phyloP scores from a whole-genome alignment of 345 rosid genomes.

The Noccaea bulbosa region DNA sequence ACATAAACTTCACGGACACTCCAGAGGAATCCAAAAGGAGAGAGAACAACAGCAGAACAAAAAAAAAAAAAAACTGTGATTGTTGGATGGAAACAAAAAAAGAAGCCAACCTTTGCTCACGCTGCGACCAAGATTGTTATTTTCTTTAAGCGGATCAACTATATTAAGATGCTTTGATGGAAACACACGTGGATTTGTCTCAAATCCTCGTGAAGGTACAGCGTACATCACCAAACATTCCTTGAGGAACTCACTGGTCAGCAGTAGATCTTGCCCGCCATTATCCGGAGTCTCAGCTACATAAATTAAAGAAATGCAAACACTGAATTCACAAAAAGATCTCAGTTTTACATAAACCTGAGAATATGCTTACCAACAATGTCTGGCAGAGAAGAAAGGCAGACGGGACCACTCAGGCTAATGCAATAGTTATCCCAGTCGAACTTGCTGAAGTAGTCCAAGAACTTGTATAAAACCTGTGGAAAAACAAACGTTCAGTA shows the following conservation, averaged over 20 bases:
- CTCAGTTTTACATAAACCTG: neutral
- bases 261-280: conserved; percentile 61
- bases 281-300: conserved; percentile 64
- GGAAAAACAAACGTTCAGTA: conserved; percentile 16
- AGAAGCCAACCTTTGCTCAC: conserved; percentile 80
- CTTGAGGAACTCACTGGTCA: conserved; percentile 67
- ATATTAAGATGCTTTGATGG: conserved; percentile 78
- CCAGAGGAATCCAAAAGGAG: conserved; percentile 2
- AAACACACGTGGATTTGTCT: conserved; percentile 60
- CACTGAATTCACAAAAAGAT: conserved; percentile 25
- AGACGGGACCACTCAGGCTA: conserved; percentile 77
- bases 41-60: neutral
- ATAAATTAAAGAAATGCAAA: conserved; percentile 31
- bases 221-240: conserved; percentile 61
- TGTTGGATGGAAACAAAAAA: conserved; percentile 27
- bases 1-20: neutral
- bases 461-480: conserved; percentile 81
- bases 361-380: conserved; percentile 59
- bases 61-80: neutral
- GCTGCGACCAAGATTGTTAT: conserved; percentile 95
- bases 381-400: conserved; percentile 67
- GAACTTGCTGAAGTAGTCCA: conserved; percentile 94
- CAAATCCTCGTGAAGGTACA: conserved; percentile 65
- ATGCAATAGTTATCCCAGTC: conserved; percentile 94
- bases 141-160: conserved; percentile 80